Evolutionary conservation across 2,329 filamentous ascomycete species (phyloP).

Genomic region (Acrocalymma vagum): DNA sequence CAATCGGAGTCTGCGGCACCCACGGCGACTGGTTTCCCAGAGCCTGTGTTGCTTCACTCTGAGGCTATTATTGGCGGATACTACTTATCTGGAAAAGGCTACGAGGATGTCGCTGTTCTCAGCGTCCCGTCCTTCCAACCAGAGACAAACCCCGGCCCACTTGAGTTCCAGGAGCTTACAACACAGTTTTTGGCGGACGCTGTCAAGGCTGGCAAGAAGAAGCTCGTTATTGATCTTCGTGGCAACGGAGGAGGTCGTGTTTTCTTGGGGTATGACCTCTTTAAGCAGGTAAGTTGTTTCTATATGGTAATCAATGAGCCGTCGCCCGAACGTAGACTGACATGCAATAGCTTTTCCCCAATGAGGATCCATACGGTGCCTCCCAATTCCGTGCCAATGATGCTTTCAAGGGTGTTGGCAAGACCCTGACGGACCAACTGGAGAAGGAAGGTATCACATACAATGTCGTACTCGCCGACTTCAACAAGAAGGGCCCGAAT

Average conservation of each 20-base stretch:
- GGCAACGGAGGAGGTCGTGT: conserved; percentile 64
- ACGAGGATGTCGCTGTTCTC: conserved; percentile 53
- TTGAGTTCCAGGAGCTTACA: conserved; percentile 42
- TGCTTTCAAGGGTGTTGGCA: conserved; percentile 24
- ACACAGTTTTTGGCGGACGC: conserved; percentile 54
- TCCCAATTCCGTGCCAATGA: conserved; percentile 54
- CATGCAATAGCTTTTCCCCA: conserved; percentile 55
- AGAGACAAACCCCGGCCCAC: conserved; percentile 6
- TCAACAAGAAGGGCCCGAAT: conserved; percentile 11
- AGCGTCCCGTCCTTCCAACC: conserved; percentile 46
- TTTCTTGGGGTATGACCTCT: conserved; percentile 47
- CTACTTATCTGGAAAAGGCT: conserved; percentile 45
- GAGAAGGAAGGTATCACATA: conserved; percentile 14
- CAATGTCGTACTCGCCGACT: conserved; percentile 19
- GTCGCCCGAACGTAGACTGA: conserved; percentile 2
- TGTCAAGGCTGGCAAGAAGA: conserved; percentile 58
- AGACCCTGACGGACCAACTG: conserved; percentile 15
- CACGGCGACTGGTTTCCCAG: conserved; percentile 38
- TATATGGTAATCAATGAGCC: no score
- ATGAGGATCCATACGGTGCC: conserved; percentile 48
- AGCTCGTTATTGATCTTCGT: conserved; percentile 68
- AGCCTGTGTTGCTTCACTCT: conserved; percentile 35
- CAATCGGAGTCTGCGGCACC: conserved; percentile 10
- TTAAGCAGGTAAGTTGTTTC: conserved; percentile 47
- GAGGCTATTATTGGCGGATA: conserved; percentile 48